Base-by-base conservation (phyloP, 1,284 basidiomycete species). In the Ustanciosporium gigantosporum region DNA sequence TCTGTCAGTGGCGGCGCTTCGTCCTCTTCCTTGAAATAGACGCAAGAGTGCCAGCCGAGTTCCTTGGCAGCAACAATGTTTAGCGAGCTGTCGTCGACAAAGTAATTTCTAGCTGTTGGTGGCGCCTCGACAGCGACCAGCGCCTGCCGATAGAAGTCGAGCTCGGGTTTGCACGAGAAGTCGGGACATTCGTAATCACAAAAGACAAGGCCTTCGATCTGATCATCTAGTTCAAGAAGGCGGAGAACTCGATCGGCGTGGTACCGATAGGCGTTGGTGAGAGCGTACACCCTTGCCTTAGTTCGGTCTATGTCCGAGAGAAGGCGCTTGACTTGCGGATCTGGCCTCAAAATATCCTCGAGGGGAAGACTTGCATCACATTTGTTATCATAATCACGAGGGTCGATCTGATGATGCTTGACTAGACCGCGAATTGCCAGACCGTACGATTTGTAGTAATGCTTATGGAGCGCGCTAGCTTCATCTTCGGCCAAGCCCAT, bases 341-440 rank as follows among this genome's bases (percentile, higher is more conserved):
- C 82, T 13, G 87, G 88, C 23, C 82, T 81, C 57, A 93, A 85
- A 80, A 89, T 86, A 1, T 87, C 82, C 69, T 93, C 90, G 9
- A 93, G 81, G 3, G 90, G 90, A 14, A 93, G 81, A 14, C 88
- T 84, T 4, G 87, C 87, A 66, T 93, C 90, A 77, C 89, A 92
- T 78, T 88, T 86, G 46, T 79, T 80, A 79, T 93, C 88, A 74
- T 91, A 93, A 73, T 92, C 90, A 46, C 92, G 78, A 7, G 89
- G 87, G 77, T 93, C 90, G 72, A 91, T 85, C 52, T 85, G 79
- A 70, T 92, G 88, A 78, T 93, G 87, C 41, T 83, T 83, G 24
- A 86, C 84, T 25, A 93, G 82, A 13, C 90, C 90, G 23, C 90
- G 84, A 23, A 93, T 81, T n/a, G 90, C 88, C 21, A 93, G 85